Base-by-base conservation (phyloP, 2,329 filamentous ascomycete genomes). In the Colletotrichum euphorbiae region DNA sequence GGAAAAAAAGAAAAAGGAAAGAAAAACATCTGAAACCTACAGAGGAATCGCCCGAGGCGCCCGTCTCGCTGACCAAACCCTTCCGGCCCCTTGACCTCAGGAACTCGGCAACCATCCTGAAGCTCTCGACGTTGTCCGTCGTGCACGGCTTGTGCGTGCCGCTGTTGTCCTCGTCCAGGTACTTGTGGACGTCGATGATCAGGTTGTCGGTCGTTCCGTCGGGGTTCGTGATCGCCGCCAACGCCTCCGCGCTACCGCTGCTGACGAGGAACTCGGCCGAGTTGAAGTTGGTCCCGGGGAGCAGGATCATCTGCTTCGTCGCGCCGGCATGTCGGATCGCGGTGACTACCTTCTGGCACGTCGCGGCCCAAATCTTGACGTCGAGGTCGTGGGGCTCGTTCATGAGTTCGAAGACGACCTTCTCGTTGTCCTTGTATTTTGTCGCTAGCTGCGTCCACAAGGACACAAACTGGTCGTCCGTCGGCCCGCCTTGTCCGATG, bases 321-420 rank as follows among this genome's bases (percentile, higher is more conserved):
- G 89, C 89, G n/a, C 89, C 90, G 2, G 87, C 85, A 46, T 83
- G 76, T 48, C 90, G 86, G 72, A 93, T 91, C 3, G 88, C 90
- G 0, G 85, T 89, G 1, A 93, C 90, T 15, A 82, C 88, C 12
- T 81, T 82, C 74, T 92, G 90, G 69, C 87, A 85, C 0, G 87
- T 88, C 4, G 81, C 75, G 0, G 86, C 88, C 90, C 90, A 92
- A 1, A 78, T 75, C 28, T 74, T 76, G 71, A 90, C 81, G 72
- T 89, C 83, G 62, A 87, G 76, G 59, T 88, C 85, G 75, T 91
- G 88, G 6, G 90, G 89, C 78, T 90, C 90, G 77, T 92, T 92
- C 89, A 92, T 91, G 50, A 92, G 75, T 13, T 88, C 89, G 71
- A 92, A 90, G 3, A 86, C 81, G 28, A 92, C 78, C 68, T 85